Evolutionary conservation across 176 grass and related monocot genomes (phyloP).

Genomic region (Pontederia paniculata): DNA sequence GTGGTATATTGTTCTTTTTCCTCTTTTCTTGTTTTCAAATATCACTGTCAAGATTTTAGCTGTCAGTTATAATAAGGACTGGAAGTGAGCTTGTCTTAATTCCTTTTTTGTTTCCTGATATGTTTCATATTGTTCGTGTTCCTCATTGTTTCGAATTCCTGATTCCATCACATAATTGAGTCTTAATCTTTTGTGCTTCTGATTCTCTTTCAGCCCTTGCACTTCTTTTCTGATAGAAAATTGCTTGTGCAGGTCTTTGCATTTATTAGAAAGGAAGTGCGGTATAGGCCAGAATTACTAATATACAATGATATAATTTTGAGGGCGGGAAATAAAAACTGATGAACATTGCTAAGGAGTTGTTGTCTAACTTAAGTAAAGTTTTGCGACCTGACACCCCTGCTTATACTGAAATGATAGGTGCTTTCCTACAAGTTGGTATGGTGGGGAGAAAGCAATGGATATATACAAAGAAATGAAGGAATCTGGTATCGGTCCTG

Average conservation of each 20-base stretch:
- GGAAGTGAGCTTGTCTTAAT: no score
- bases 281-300: constrained; percentile 19
- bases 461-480: constrained; percentile 22
- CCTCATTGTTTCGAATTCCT: no score
- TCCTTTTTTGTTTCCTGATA: no score
- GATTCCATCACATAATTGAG: no score
- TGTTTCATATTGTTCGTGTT: no score
- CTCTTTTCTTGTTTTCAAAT: no score
- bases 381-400: constrained; percentile 16
- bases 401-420: constrained; percentile 25
- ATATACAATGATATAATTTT: constrained; percentile 21
- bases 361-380: constrained; percentile 14
- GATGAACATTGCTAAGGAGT: constrained; percentile 10
- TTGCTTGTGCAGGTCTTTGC: constrained; percentile 23
- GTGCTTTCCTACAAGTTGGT: constrained; percentile 19
- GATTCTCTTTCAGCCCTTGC: background rate
- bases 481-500: constrained; percentile 9
- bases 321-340: constrained; percentile 20
- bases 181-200: background rate
- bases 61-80: no score
- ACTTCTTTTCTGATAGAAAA: constrained; percentile 1
- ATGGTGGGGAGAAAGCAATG: constrained; percentile 27
- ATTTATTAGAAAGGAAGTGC: constrained; percentile 20
- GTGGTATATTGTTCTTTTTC: no score
- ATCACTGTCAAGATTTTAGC: no score